phyloP scores from a whole-genome alignment of 371 early-diverging fungal species.

The Syncephalastrum monosporum region DNA sequence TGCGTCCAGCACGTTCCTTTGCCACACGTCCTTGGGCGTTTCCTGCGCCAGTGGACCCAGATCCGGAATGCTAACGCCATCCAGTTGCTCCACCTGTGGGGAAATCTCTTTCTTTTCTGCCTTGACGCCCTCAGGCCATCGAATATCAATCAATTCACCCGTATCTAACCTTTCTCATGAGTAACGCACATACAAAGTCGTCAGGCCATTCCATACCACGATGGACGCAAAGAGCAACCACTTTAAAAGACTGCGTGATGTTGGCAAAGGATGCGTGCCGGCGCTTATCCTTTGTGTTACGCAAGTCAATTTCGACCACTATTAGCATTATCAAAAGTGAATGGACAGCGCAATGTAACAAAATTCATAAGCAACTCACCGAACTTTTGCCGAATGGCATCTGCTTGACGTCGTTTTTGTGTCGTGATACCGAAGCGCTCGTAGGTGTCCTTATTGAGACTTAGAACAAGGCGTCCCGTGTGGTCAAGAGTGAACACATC shows the following conservation, averaged over 20 bases:
- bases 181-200: neutral
- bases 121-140: conserved; percentile 21
- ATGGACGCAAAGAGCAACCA: conserved; percentile 26
- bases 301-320: conserved; percentile 52
- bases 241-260: conserved; percentile 36
- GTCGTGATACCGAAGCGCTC: conserved; percentile 58
- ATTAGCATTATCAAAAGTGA: neutral
- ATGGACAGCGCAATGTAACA: neutral
- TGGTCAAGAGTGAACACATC: conserved; percentile 36
- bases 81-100: conserved; percentile 21
- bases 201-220: conserved; percentile 40
- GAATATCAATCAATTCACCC: conserved; percentile 30
- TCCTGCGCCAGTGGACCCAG: conserved; percentile 21
- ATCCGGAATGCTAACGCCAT: conserved; percentile 30
- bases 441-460: conserved; percentile 55
- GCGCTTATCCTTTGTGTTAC: conserved; percentile 47
- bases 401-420: conserved; percentile 27
- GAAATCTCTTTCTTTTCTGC: conserved; percentile 18
- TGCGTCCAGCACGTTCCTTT: conserved; percentile 36
- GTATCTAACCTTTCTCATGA: conserved; percentile 17
- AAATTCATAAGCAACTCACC: conserved; percentile 26
- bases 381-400: conserved; percentile 47
- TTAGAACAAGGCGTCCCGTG: conserved; percentile 44
- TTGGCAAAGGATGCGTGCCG: conserved; percentile 59
- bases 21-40: conserved; percentile 30